Conservation (phyloP, 2,329 filamentous ascomycete genomes). For the Trichoderma aggressivum region DNA sequence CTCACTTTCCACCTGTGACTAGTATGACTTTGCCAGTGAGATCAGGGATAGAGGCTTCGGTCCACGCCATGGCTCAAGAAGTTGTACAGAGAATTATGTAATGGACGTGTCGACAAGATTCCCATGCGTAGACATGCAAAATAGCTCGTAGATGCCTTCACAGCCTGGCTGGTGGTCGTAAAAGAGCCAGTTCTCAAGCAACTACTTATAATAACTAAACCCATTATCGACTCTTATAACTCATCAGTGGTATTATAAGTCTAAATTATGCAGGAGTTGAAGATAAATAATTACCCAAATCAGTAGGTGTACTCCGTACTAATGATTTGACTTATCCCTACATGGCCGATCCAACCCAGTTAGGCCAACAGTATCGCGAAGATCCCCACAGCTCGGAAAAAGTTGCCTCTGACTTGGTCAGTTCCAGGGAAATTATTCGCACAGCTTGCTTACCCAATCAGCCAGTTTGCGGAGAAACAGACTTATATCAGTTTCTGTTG, state of each 20-base stretch:
- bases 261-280: not conserved
- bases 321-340: not conserved
- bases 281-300: not conserved
- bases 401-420: not conserved
- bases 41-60: not conserved
- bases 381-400: not conserved
- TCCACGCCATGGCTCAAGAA: not conserved
- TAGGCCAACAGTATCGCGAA: not conserved
- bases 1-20: not conserved
- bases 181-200: not conserved
- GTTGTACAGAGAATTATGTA: not conserved
- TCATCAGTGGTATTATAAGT: not conserved
- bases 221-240: not conserved
- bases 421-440: not conserved
- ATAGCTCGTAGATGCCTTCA: not conserved
- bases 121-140: not conserved
- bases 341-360: not conserved
- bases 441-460: not conserved
- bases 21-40: not conserved
- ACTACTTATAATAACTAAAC: not conserved
- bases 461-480: not conserved
- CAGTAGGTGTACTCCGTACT: not conserved
- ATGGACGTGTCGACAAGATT: not conserved
- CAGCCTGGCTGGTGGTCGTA: not conserved
- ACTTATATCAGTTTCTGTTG: not conserved